Evolutionary conservation across 192 early-diverging fungal species (phyloP), one percentile per base, ranked within the genome.

Genomic region (Funneliformis mosseae): DNA sequence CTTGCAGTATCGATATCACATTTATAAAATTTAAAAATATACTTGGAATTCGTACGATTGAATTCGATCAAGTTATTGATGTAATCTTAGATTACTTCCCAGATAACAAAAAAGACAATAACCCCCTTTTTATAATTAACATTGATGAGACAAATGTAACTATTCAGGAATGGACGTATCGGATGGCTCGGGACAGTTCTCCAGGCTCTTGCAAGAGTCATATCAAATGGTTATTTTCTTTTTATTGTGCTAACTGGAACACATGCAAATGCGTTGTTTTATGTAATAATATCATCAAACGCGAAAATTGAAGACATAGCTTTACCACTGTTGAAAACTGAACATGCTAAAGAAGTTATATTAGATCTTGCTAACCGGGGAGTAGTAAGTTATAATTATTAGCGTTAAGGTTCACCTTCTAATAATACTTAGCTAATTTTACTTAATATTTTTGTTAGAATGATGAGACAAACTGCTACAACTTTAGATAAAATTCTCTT

Each of bases 121-220:
- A 50, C 14, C 69, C 7, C 12, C 69, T 42, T 33, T 43, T 71
- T 39, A 71, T 71, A n/a, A 71, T 71, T 43, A 71, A 71, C 33
- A 71, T 71, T 71, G 38, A 71, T 41, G 69, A 71, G 69, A 71
- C 69, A 18, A 71, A 71, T 71, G 11, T 27, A 8, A 33, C 33
- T 69, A 21, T 42, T 69, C 14, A 28, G 39, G 1, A 3, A 18
- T 39, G 33, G 11, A 33, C 10, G 11, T 33, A 1, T 4, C 39
- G 28, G 39, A 33, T 33, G 23, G 23, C 63, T 27, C 63, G 9
- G 10, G 0, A 28, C 25, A 33, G 63, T 33, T 66, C 63, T 66
- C 14, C 25, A 33, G 63, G 9, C 63, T 70, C 21, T 33, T 33
- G 33, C 33, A 33, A 33, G 33, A 2, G 33, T 33, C 0, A 21